Percentiles rank a stretch among this genome's conserved stretches.
Evolutionary conservation across 192 early-diverging fungal genomes (phyloP).

Genomic region (Jimgerdemannia lactiflua): DNA sequence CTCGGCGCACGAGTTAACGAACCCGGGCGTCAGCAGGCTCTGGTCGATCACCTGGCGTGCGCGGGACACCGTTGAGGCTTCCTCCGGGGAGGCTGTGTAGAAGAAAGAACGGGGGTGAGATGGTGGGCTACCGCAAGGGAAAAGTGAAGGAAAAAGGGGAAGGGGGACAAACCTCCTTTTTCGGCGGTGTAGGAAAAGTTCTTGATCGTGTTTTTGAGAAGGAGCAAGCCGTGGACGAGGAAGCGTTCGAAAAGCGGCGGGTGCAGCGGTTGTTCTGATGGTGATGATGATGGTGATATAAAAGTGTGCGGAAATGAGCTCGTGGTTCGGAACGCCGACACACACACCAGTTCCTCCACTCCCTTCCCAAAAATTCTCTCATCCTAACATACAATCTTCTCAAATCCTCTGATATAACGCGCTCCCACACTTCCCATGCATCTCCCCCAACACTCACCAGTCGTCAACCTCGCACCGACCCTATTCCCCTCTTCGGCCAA

Average conservation of each 20-base stretch:
- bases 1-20: constrained; percentile 64
- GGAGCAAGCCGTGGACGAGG: constrained; percentile 70
- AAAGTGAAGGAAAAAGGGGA: not conserved
- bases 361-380: too few relatives aligned
- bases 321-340: too few relatives aligned
- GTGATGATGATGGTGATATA: not conserved
- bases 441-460: not conserved
- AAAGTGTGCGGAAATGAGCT: too few relatives aligned
- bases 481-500: constrained; percentile 28
- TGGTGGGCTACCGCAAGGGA: too few relatives aligned
- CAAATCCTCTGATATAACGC: not conserved
- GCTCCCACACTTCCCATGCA: not conserved
- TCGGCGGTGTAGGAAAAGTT: constrained; percentile 43
- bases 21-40: constrained; percentile 66
- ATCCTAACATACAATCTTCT: too few relatives aligned
- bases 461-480: not conserved
- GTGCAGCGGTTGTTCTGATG: constrained; percentile 13
- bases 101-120: not conserved
- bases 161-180: constrained; percentile 15
- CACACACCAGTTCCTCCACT: too few relatives aligned
- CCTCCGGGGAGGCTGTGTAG: constrained; percentile 9
- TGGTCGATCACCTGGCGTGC: constrained; percentile 55
- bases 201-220: constrained; percentile 66
- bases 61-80: constrained; percentile 44
- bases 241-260: constrained; percentile 48